phyloP scores from a whole-genome alignment of 2,329 filamentous ascomycete species.

The Colletotrichum theobromicola region DNA sequence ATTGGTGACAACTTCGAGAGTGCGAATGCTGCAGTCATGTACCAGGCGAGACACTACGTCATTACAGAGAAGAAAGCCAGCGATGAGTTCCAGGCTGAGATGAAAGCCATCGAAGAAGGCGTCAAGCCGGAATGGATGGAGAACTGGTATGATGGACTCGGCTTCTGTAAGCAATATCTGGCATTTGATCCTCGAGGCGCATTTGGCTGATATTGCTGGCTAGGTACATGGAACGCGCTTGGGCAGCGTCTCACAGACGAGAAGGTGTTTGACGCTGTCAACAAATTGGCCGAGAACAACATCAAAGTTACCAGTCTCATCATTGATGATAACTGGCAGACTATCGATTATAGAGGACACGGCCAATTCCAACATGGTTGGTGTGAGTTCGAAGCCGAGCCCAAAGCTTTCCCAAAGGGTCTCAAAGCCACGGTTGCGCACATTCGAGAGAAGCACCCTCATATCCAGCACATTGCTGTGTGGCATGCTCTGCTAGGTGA shows the following conservation, averaged over 20 bases:
- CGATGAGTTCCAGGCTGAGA: slow-evolving; percentile 49
- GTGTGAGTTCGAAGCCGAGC: slow-evolving; percentile 87
- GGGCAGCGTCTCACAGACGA: slow-evolving; percentile 83
- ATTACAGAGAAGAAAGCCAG: slow-evolving; percentile 46
- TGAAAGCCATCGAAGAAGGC: slow-evolving; percentile 49
- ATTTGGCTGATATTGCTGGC: not conserved
- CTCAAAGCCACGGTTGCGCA: slow-evolving; percentile 72
- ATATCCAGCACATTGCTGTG: slow-evolving; percentile 84
- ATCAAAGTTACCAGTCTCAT: slow-evolving; percentile 87
- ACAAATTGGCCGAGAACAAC: slow-evolving; percentile 70
- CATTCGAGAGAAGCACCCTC: slow-evolving; percentile 72
- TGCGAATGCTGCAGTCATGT: slow-evolving; percentile 82
- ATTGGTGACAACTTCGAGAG: slow-evolving; percentile 76
- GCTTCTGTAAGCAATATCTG: slow-evolving; percentile 71
- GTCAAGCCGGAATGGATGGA: slow-evolving; percentile 74
- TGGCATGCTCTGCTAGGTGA: slow-evolving; percentile 82
- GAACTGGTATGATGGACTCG: slow-evolving; percentile 90
- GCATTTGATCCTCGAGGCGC: not conserved
- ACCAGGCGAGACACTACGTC: slow-evolving; percentile 78
- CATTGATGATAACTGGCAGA: slow-evolving; percentile 97
- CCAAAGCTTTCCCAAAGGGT: slow-evolving; percentile 78
- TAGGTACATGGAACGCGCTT: slow-evolving; percentile 89
- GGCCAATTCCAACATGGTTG: slow-evolving; percentile 68
- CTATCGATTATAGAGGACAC: slow-evolving; percentile 60
- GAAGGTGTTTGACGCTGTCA: slow-evolving; percentile 78